Evolutionary conservation across 768 basidiomycete species (phyloP), one percentile per base, ranked within the genome.

Genomic region (Hygrocybe punicea): DNA sequence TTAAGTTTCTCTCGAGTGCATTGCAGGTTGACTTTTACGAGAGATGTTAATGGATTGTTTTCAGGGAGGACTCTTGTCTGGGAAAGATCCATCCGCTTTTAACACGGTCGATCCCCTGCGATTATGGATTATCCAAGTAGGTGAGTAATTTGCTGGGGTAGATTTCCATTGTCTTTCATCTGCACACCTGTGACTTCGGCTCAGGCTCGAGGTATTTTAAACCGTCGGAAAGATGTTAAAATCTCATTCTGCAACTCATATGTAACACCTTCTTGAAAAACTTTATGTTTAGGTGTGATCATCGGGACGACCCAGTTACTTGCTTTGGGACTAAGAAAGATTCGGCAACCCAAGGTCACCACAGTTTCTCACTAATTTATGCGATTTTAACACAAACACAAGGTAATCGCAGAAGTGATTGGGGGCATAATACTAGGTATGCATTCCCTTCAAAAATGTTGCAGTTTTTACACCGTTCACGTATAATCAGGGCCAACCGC

Each of bases 361-460:
- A 3, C 29, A 14, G 3, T 39, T n/a, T 10, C 10, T 17, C 7
- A 6, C 11, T n/a, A 39, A 3, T 4, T 5, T n/a, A 19, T 11
- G 21, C 29, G 2, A 36, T 17, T 39, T 7, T n/a, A 9, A 19
- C 7, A 14, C 17, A 13, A 52, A 9, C 14, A 9, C 29, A 16
- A 52, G 51, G 89, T 91, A 47, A 91, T 91, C 24, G 86, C 89
- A 6, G 89, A 91, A 62, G 78, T 96, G 24, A 72, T 97, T 35
- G 93, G 90, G 4, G 95, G 96, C 7, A 93, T 98, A 60, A 63
- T 98, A n/a, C 79, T 96, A 11, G 89, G 89, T 77, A 71, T 66
- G 63, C 62, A 17, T 10, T 17, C 33, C 53, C 24, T 50, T 19
- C 29, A 19, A 17, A 10, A 16, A 16, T 17, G 45, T 23, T 33